These are phyloP conservation scores for Isatis tinctoria DNA, from an alignment of 345 rosid genomes.

Conservation along the genomic window DNA sequence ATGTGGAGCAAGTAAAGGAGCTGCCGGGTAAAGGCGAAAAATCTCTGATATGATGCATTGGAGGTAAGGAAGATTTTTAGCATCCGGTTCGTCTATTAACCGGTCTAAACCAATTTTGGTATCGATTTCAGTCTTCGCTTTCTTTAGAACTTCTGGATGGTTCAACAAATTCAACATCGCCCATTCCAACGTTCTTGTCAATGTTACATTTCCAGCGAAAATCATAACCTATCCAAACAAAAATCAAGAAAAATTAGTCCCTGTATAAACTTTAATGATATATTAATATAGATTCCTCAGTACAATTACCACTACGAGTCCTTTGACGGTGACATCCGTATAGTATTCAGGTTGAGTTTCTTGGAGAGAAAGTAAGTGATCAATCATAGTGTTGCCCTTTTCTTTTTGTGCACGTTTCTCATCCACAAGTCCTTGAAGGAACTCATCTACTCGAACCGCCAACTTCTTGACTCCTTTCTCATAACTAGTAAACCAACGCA, in stretches of 20 bases:
- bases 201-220: not conserved
- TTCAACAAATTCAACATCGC: constrained; percentile 16
- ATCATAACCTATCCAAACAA: constrained; percentile 11
- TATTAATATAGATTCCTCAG: not conserved
- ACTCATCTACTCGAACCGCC: constrained; percentile 28
- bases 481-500: constrained; percentile 25
- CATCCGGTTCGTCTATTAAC: constrained; percentile 51
- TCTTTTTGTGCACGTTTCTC: constrained; percentile 28
- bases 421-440: constrained; percentile 42
- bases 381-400: constrained; percentile 42
- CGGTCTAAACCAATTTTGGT: constrained; percentile 32
- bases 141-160: constrained; percentile 3
- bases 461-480: constrained; percentile 28
- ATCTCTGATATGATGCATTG: constrained; percentile 53
- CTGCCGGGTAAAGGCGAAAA: constrained; percentile 50
- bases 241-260: not conserved
- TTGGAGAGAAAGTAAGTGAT: constrained; percentile 44
- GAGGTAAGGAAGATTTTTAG: constrained; percentile 46
- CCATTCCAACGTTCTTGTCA: constrained; percentile 6
- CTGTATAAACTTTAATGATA: not conserved
- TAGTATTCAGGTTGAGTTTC: constrained; percentile 42
- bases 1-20: constrained; percentile 59
- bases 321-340: constrained; percentile 49
- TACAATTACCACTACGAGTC: constrained; percentile 30
- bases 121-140: not conserved